Conservation (phyloP, 768 basidiomycete species). For the Cystofilobasidium ferigula region DNA sequence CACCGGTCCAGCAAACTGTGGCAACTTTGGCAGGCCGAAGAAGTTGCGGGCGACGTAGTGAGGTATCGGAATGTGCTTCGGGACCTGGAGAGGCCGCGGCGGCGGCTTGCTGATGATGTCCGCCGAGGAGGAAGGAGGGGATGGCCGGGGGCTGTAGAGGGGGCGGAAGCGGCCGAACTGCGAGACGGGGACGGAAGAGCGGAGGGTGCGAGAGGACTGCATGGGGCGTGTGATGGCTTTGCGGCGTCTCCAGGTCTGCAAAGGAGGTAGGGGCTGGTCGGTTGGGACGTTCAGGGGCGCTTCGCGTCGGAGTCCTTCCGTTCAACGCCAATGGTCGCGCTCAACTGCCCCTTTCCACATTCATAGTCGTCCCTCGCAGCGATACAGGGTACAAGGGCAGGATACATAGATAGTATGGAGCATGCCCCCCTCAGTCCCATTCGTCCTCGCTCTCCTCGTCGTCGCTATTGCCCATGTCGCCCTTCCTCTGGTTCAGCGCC, state of each 20-base stretch:
- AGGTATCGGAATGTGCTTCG: slow-evolving; percentile 49
- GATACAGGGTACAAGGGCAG: too few relatives aligned
- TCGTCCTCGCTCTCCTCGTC: slow-evolving; percentile 46
- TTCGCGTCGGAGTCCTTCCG: too few relatives aligned
- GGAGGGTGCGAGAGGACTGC: neutral
- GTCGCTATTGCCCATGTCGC: slow-evolving; percentile 71
- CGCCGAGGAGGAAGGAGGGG: too few relatives aligned
- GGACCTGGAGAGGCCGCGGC: slow-evolving; percentile 42
- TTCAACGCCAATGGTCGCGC: neutral
- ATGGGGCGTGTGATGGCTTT: neutral
- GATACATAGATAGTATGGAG: too few relatives aligned
- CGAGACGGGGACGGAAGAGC: neutral
- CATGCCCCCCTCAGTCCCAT: slow-evolving; percentile 12
- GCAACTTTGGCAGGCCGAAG: slow-evolving; percentile 26
- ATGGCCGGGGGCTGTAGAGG: slow-evolving; percentile 3
- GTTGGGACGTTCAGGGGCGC: too few relatives aligned
- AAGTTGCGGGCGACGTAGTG: slow-evolving; percentile 44
- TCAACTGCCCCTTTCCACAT: neutral
- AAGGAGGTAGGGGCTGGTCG: too few relatives aligned
- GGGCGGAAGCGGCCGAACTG: slow-evolving; percentile 16
- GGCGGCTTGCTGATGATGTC: too few relatives aligned
- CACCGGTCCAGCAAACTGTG: neutral
- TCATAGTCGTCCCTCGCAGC: too few relatives aligned
- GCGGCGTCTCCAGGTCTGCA: neutral
- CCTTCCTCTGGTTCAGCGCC: slow-evolving; percentile 70